A percentile compares a stretch with the other conserved stretches of the same genome.
Conservation (phyloP, 805 yeast genomes). For the Schwanniomyces polymorphus region DNA sequence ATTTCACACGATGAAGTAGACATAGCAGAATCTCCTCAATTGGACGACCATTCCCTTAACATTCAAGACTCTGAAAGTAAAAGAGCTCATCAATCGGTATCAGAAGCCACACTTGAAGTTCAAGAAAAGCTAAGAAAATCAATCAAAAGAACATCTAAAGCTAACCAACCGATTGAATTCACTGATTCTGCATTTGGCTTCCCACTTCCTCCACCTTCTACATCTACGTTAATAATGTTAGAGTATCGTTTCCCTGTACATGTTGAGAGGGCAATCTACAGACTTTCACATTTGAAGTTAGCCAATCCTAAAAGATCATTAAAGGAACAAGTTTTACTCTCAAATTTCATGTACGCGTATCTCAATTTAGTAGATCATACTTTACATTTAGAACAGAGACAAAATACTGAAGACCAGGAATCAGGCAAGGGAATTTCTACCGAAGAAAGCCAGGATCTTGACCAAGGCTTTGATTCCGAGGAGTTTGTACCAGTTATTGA, state of each 20-base stretch:
- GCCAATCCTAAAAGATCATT: constrained; percentile 92
- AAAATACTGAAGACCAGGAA: constrained; percentile 16
- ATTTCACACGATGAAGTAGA: constrained; percentile 5
- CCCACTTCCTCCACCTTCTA: constrained; percentile 79
- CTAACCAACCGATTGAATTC: constrained; percentile 48
- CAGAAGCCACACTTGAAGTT: constrained; percentile 36
- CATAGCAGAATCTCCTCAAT: background rate
- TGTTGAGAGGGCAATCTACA: constrained; percentile 92
- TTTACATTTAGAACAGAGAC: constrained; percentile 66
- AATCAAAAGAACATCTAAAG: constrained; percentile 39
- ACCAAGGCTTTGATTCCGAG: background rate
- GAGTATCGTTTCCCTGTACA: constrained; percentile 90
- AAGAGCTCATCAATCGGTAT: background rate
- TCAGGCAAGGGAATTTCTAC: constrained; percentile 9
- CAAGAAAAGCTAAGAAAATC: constrained; percentile 45
- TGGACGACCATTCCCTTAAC: background rate
- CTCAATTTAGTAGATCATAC: constrained; percentile 93
- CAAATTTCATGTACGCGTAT: constrained; percentile 97
- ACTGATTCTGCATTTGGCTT: constrained; percentile 86
- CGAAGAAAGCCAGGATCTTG: constrained; percentile 5
- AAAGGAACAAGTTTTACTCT: constrained; percentile 86
- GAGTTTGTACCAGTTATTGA: constrained; percentile 7
- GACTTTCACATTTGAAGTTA: constrained; percentile 87
- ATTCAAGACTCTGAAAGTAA: background rate
- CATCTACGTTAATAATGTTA: constrained; percentile 74